A percentile compares a stretch with the other conserved stretches of the same genome.
phyloP scores from a whole-genome alignment of 768 basidiomycete species.

The Boletus subparvulus region DNA sequence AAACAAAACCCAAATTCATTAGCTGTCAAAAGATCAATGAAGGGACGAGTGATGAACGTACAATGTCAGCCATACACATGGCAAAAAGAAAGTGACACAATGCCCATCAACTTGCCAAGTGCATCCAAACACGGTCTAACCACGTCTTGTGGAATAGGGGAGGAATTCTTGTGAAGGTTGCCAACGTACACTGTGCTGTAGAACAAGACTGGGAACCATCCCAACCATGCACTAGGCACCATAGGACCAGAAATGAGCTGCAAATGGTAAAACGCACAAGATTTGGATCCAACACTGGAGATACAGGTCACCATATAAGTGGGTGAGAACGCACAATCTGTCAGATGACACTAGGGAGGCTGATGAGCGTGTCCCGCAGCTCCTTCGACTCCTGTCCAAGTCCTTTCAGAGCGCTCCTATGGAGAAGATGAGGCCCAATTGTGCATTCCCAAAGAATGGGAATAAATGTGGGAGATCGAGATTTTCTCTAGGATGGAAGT shows the following conservation, averaged over 20 bases:
- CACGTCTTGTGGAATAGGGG: slow-evolving; percentile 28
- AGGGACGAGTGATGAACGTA: slow-evolving; percentile 41
- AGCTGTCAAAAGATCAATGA: slow-evolving; percentile 14
- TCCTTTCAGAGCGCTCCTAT: no score
- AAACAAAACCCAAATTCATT: neutral
- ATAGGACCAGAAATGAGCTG: neutral
- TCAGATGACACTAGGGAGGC: slow-evolving; percentile 70
- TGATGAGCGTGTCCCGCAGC: slow-evolving; percentile 69
- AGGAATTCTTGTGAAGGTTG: slow-evolving; percentile 51
- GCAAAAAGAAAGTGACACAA: slow-evolving; percentile 73
- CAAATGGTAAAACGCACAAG: slow-evolving; percentile 51
- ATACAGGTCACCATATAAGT: slow-evolving; percentile 15
- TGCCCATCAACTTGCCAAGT: slow-evolving; percentile 76
- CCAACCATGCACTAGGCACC: slow-evolving; percentile 68
- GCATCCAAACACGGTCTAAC: slow-evolving; percentile 51
- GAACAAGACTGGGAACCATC: slow-evolving; percentile 92
- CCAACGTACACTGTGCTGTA: slow-evolving; percentile 87
- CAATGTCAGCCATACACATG: slow-evolving; percentile 80
- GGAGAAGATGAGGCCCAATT: slow-evolving; percentile 10
- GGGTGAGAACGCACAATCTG: slow-evolving; percentile 62
- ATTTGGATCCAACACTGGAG: slow-evolving; percentile 74
- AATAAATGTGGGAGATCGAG: no score
- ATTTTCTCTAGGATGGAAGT: no score
- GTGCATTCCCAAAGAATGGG: no score
- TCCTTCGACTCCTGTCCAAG: slow-evolving; percentile 48